These are phyloP conservation scores for Sanghuangporus weigelae DNA, from an alignment of 1,284 basidiomycete species.

Conservation along the genomic window DNA sequence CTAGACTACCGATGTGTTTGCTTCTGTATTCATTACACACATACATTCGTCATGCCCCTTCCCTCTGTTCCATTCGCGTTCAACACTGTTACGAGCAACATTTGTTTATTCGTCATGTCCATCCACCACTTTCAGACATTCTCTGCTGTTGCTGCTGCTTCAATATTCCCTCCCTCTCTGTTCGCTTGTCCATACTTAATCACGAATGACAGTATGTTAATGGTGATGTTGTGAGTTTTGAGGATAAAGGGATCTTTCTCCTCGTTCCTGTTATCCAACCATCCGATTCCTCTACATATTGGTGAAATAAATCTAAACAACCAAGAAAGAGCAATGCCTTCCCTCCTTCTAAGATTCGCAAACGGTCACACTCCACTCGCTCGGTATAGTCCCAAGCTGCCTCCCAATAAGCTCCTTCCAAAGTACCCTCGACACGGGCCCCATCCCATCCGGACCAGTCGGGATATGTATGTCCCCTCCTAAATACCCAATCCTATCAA, in stretches of 20 bases:
- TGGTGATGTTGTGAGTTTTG: background rate
- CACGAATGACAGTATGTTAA: background rate
- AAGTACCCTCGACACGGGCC: slow-evolving; percentile 76
- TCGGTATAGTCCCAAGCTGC: slow-evolving; percentile 82
- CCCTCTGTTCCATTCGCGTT: background rate
- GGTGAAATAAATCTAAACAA: background rate
- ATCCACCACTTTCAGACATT: background rate
- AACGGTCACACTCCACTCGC: slow-evolving; percentile 76
- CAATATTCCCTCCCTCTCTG: background rate
- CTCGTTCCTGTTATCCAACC: background rate
- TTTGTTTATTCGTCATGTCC: background rate
- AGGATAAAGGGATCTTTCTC: background rate
- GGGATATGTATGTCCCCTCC: slow-evolving; percentile 84
- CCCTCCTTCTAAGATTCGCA: slow-evolving; percentile 23
- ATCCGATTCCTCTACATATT: background rate
- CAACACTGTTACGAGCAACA: background rate
- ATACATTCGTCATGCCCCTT: background rate
- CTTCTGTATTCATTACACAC: background rate
- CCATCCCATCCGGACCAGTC: slow-evolving; percentile 84
- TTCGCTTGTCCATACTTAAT: background rate
- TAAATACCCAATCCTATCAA: slow-evolving; percentile 83
- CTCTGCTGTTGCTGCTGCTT: background rate
- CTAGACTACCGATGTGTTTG: background rate
- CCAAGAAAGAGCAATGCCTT: background rate
- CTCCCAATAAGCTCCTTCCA: slow-evolving; percentile 85